Evolutionary conservation across 2,329 filamentous ascomycete species (phyloP).

Genomic region (Fusarium subtropicale): DNA sequence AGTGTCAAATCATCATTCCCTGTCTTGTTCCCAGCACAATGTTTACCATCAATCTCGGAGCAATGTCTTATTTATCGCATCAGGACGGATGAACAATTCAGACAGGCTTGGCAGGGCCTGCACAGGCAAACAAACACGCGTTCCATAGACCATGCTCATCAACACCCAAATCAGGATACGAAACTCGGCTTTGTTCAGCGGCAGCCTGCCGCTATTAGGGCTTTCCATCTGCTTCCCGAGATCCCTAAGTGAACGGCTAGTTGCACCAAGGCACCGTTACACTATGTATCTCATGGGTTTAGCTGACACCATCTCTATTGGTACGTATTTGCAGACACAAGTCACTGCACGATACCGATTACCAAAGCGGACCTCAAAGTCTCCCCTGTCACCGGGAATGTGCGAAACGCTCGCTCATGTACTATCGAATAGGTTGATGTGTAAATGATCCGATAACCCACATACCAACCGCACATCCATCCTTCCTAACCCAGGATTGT

Average conservation of each 20-base stretch:
- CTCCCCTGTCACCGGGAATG: constrained; percentile 11
- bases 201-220: constrained; percentile 34
- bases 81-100: not conserved
- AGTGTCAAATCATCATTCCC: constrained; percentile 26
- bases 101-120: not conserved
- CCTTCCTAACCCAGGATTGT: not conserved
- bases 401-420: not conserved
- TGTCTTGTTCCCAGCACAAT: constrained; percentile 14
- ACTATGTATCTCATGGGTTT: constrained; percentile 15
- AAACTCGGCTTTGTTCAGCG: constrained; percentile 21
- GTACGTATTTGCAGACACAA: constrained; percentile 2
- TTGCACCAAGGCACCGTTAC: constrained; percentile 30
- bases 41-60: constrained; percentile 20
- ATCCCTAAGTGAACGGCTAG: constrained; percentile 22
- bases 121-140: not conserved
- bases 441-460: constrained; percentile 37
- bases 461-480: constrained; percentile 23
- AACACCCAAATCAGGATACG: constrained; percentile 41
- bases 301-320: constrained; percentile 6
- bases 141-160: not conserved
- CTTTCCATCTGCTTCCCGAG: constrained; percentile 14
- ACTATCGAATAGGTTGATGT: constrained; percentile 12
- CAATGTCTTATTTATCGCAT: not conserved
- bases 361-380: not conserved
- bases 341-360: constrained; percentile 13